These are phyloP conservation scores for Stagonosporopsis vannaccii DNA, from an alignment of 2,329 filamentous ascomycete genomes.

Conservation along the genomic window DNA sequence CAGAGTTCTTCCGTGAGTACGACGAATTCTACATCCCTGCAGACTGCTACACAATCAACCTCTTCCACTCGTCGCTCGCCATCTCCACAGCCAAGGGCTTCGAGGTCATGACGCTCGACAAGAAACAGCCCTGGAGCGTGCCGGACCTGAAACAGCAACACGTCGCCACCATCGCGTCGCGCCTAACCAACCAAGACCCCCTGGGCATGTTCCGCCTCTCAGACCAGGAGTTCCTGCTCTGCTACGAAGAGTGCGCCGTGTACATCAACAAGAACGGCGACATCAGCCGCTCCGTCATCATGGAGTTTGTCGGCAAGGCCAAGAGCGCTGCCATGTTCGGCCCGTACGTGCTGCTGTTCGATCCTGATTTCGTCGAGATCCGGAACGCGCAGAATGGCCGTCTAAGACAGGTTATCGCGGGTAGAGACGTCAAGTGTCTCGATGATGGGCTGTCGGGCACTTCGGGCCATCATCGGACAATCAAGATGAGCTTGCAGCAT, in stretches of 20 bases:
- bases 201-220: constrained; percentile 96
- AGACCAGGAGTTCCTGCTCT: constrained; percentile 80
- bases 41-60: constrained; percentile 92
- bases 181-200: constrained; percentile 82
- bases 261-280: constrained; percentile 99
- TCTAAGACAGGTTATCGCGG: constrained; percentile 90
- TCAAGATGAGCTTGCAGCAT: constrained; percentile 96
- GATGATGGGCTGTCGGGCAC: constrained; percentile 68
- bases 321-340: constrained; percentile 87
- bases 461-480: constrained; percentile 66
- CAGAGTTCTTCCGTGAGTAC: constrained; percentile 96
- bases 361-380: constrained; percentile 96
- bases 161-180: constrained; percentile 83
- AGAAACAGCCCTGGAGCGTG: constrained; percentile 94
- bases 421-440: constrained; percentile 85
- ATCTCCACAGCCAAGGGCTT: constrained; percentile 92
- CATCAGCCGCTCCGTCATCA: constrained; percentile 89
- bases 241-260: constrained; percentile 94
- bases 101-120: constrained; percentile 94
- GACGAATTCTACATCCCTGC: constrained; percentile 98
- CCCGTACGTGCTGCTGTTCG: constrained; percentile 90
- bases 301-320: constrained; percentile 98
- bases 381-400: constrained; percentile 95
- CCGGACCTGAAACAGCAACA: constrained; percentile 82
- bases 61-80: constrained; percentile 93